Base-by-base conservation (phyloP, 2,329 filamentous ascomycete species). In the Penicillium sp. region DNA sequence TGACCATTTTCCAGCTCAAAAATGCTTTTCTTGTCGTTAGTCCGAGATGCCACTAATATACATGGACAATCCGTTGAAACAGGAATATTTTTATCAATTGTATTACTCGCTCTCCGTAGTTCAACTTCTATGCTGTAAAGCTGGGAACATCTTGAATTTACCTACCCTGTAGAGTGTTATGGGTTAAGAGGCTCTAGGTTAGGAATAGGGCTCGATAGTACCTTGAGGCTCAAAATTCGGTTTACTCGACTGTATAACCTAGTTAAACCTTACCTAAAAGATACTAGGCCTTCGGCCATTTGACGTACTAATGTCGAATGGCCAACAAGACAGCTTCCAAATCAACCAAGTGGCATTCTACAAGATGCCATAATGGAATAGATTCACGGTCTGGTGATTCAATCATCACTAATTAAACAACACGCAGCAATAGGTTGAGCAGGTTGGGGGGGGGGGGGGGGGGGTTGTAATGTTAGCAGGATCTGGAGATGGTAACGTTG, bases 391-490 rank as follows among this genome's bases (percentile, higher is more conserved):
- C 48, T 23, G 12, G 23, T 51, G n/a, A 40, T 12, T 49, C 31
- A 23, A 40, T 50, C 29, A 33, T 22, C 47, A 51, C 41, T 51
- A 33, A 55, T 44, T 51, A 48, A 51, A 55, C 48, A 25, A 43
- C 46, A 46, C n/a, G 29, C 35, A 47, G 25, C n/a, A 42, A 40
- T 40, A 23, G 23, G 11, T 18, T 42, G 37, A 43, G 22, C 26
- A 50, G 26, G 48, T 50, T 29, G 25, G n/a, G 11, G n/a, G n/a
- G n/a, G n/a, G n/a, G n/a, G n/a, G n/a, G n/a, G n/a, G n/a, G n/a
- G n/a, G n/a, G 12, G 14, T 11, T 18, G 20, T 43, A 31, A 37
- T 42, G 35, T 50, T 42, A 50, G 48, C 22, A 49, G 46, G 22
- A 20, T 20, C 25, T 12, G 23, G 4, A n/a, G 14, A n/a, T 40